Percentiles rank a stretch among this genome's conserved stretches.
Conservation (phyloP, 345 rosid species). For the Heritiera fomes region DNA sequence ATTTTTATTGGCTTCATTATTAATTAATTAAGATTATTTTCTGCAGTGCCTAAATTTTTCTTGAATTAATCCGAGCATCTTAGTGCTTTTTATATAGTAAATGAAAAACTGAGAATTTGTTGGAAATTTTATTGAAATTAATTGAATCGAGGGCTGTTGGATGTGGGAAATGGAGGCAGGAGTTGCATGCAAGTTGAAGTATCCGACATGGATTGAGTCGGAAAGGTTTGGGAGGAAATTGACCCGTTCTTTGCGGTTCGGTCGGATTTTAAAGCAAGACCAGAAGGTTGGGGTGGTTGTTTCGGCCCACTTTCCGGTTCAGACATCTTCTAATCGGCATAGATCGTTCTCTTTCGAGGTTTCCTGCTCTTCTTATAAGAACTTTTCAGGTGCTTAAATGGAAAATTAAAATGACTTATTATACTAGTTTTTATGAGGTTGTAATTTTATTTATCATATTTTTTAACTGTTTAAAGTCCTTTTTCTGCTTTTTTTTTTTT, state of each 20-base stretch:
- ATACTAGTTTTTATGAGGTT: not conserved
- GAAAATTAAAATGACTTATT: not conserved
- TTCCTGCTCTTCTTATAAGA: constrained; percentile 49
- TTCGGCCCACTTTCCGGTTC: constrained; percentile 44
- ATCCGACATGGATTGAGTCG: constrained; percentile 44
- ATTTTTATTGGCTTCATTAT: not conserved
- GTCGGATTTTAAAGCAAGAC: constrained; percentile 34
- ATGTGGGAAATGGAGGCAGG: constrained; percentile 57
- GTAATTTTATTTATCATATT: not conserved
- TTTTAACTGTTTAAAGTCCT: not conserved
- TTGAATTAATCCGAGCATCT: not conserved
- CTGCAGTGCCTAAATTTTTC: not conserved
- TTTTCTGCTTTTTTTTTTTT: not conserved
- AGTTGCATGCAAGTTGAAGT: constrained; percentile 45
- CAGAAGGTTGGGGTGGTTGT: constrained; percentile 39
- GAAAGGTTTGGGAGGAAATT: constrained; percentile 33
- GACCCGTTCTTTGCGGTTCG: constrained; percentile 33
- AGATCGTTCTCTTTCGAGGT: constrained; percentile 35
- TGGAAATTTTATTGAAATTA: not conserved
- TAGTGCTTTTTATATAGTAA: not conserved
- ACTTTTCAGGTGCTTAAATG: constrained; percentile 51
- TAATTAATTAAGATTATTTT: not conserved
- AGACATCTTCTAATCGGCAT: constrained; percentile 23
- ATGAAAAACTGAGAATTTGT: not conserved
- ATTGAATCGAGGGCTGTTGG: not conserved